A percentile compares a stretch with the other conserved stretches of the same genome.
These are phyloP conservation scores for Rosa lucieae DNA, from an alignment of 306 rosid genomes.

Conservation along the genomic window DNA sequence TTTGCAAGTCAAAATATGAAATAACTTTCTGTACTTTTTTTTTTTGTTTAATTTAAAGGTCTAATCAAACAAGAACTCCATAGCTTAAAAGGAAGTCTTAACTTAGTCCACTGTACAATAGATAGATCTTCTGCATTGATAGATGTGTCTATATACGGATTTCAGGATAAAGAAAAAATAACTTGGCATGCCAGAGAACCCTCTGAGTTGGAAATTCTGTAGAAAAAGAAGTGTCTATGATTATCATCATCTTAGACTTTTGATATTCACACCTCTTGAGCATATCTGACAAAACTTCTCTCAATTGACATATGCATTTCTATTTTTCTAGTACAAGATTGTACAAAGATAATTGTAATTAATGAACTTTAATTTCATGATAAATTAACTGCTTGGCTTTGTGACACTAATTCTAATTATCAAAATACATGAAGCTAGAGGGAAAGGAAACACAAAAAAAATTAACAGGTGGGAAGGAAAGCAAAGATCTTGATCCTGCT, in stretches of 20 bases:
- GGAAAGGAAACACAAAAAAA: neutral
- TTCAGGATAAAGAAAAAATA: neutral
- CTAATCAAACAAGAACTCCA: neutral
- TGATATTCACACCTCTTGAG: neutral
- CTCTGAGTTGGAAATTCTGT: neutral
- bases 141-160: slow-evolving; percentile 14
- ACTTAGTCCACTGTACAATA: neutral
- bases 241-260: slow-evolving; percentile 4
- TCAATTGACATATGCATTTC: neutral
- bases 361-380: neutral
- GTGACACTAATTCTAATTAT: neutral
- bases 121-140: slow-evolving; percentile 20
- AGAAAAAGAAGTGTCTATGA: neutral
- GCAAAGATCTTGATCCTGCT: neutral
- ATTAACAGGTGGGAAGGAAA: neutral
- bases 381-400: neutral
- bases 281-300: neutral
- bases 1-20: neutral
- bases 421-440: neutral
- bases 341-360: neutral
- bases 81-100: neutral
- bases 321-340: neutral
- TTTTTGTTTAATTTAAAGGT: neutral
- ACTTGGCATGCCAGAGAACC: slow-evolving; percentile 12
- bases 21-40: neutral